These are phyloP conservation scores for Aphanomyces astaci DNA, from an alignment of 352 stramenopile species.

Conservation along the genomic window DNA sequence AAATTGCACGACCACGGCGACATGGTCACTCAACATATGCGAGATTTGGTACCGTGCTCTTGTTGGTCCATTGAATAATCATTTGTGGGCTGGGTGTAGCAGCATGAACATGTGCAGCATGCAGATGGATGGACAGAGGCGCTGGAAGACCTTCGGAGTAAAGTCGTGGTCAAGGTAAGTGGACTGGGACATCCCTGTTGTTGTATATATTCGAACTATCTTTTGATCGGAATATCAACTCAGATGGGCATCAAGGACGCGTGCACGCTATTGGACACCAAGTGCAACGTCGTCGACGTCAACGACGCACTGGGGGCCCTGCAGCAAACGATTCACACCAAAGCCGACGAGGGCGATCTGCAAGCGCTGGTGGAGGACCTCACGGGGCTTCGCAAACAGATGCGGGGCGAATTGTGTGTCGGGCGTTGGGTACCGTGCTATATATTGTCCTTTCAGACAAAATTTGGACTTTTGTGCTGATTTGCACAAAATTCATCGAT, in stretches of 20 bases:
- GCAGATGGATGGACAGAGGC: not conserved
- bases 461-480: no score
- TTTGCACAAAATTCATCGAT: no score
- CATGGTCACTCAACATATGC: not conserved
- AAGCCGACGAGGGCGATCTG: slow-evolving; percentile 18
- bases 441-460: no score
- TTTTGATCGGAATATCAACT: no score
- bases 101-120: not conserved
- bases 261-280: slow-evolving; percentile 18
- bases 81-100: no score
- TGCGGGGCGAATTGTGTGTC: slow-evolving; percentile 64
- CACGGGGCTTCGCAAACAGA: slow-evolving; percentile 37
- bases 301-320: slow-evolving; percentile 30
- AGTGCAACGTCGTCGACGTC: slow-evolving; percentile 21
- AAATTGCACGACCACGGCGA: not conserved
- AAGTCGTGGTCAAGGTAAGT: slow-evolving; percentile 10
- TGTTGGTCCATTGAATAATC: not conserved
- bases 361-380: slow-evolving; percentile 35
- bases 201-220: no score
- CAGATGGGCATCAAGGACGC: slow-evolving; percentile 22
- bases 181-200: no score
- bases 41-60: not conserved
- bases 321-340: slow-evolving; percentile 16
- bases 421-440: slow-evolving; percentile 51
- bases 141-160: not conserved